Conservation (phyloP, 768 basidiomycete genomes). For the Pleurotus platypus region DNA sequence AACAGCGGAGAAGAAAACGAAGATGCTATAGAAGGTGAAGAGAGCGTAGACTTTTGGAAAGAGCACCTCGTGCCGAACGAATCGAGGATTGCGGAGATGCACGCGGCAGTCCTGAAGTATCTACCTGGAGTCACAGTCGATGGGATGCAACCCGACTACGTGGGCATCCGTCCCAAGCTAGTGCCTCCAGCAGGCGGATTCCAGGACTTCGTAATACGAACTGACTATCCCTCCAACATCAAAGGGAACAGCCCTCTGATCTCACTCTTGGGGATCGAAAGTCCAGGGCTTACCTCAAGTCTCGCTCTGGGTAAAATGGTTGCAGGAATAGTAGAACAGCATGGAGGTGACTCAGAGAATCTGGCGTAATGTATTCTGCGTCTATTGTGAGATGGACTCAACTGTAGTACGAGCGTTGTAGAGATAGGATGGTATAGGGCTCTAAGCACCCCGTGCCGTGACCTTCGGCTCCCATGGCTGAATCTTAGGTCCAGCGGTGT, state of each 20-base stretch:
- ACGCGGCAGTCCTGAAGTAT: slow-evolving; percentile 68
- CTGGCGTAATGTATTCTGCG: neutral
- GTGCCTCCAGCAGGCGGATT: slow-evolving; percentile 70
- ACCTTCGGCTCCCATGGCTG: slow-evolving; percentile 81
- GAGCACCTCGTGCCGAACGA: slow-evolving; percentile 62
- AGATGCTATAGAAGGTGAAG: slow-evolving; percentile 20
- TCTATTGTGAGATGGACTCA: neutral
- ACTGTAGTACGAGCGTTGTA: neutral
- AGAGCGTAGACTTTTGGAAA: slow-evolving; percentile 74
- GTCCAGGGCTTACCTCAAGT: slow-evolving; percentile 85
- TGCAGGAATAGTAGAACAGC: slow-evolving; percentile 44
- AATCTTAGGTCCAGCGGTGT: slow-evolving; percentile 81
- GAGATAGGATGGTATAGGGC: neutral
- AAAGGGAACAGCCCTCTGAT: slow-evolving; percentile 53
- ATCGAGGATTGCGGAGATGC: slow-evolving; percentile 59
- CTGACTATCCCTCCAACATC: slow-evolving; percentile 45
- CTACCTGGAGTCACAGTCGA: slow-evolving; percentile 58
- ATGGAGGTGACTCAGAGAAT: slow-evolving; percentile 2
- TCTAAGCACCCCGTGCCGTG: slow-evolving; percentile 35
- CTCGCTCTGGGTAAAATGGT: slow-evolving; percentile 87
- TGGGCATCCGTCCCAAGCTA: slow-evolving; percentile 87
- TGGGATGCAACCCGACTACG: slow-evolving; percentile 77
- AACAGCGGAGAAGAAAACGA: slow-evolving; percentile 24
- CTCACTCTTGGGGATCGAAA: slow-evolving; percentile 86
- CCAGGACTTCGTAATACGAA: slow-evolving; percentile 78